phyloP scores from a whole-genome alignment of 2,329 filamentous ascomycete species.

The Myriosclerotinia scirpicola region DNA sequence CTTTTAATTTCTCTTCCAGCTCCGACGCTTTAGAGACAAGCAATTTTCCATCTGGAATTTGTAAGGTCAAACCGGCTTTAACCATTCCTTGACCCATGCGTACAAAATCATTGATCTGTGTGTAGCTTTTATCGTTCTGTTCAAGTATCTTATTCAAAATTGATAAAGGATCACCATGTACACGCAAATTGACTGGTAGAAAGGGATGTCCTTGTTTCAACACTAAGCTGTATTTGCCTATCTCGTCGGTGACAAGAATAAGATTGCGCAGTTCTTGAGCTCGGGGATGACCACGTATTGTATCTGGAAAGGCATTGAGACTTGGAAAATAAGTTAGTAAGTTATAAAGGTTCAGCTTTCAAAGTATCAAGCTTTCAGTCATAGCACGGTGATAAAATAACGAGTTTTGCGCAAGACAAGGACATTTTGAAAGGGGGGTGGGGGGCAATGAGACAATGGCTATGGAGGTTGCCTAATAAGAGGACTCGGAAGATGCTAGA shows the following conservation, averaged over 20 bases:
- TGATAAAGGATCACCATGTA: conserved; percentile 71
- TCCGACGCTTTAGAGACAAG: conserved; percentile 10
- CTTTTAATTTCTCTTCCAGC: conserved; percentile 39
- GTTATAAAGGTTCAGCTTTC: neutral
- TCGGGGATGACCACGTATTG: conserved; percentile 53
- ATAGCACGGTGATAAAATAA: too few relatives aligned
- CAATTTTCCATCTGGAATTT: conserved; percentile 21
- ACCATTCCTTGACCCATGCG: conserved; percentile 68
- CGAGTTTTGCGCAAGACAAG: too few relatives aligned
- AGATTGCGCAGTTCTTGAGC: conserved; percentile 62
- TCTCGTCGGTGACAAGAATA: conserved; percentile 68
- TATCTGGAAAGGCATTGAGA: conserved; percentile 61
- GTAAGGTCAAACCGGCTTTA: conserved; percentile 52
- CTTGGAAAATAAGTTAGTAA: conserved; percentile 43
- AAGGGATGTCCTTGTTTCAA: conserved; percentile 80
- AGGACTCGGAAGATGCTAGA: too few relatives aligned
- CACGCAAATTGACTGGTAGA: conserved; percentile 73
- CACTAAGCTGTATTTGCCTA: conserved; percentile 75
- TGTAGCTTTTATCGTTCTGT: conserved; percentile 74
- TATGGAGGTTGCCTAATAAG: too few relatives aligned
- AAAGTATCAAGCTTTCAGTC: too few relatives aligned
- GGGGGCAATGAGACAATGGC: too few relatives aligned
- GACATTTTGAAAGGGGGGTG: too few relatives aligned
- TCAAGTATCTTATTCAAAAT: conserved; percentile 72
- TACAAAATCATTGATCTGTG: conserved; percentile 70